Percentiles rank a stretch among this genome's conserved stretches.
These are phyloP conservation scores for Aspergillus carbonarius DNA, from an alignment of 2,329 filamentous ascomycete genomes.

Conservation along the genomic window DNA sequence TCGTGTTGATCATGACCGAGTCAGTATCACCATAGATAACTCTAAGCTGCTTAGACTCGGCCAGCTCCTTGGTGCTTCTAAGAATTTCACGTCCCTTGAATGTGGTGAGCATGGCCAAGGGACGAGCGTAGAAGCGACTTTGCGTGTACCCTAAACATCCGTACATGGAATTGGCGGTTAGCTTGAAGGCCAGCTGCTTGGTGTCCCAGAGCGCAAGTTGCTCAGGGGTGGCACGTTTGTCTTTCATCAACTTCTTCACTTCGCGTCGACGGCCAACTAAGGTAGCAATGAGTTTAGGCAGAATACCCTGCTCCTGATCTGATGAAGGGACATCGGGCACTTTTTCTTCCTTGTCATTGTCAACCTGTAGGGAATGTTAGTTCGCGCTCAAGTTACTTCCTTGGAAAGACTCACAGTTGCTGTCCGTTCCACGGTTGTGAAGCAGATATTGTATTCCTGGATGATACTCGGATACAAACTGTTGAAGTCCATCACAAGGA, in stretches of 20 bases:
- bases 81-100: slow-evolving; percentile 98
- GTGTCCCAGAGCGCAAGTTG: slow-evolving; percentile 95
- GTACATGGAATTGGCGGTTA: slow-evolving; percentile 99
- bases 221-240: slow-evolving; percentile 79
- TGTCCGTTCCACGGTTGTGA: slow-evolving; percentile 87
- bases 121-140: slow-evolving; percentile 94
- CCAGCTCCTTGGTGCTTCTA: slow-evolving; percentile 90
- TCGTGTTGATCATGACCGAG: slow-evolving; percentile 99
- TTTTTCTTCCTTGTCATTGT: slow-evolving; percentile 77
- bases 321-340: slow-evolving; percentile 79
- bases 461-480: slow-evolving; percentile 98
- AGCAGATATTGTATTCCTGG: slow-evolving; percentile 99
- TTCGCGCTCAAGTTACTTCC: background rate
- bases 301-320: slow-evolving; percentile 76
- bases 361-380: slow-evolving; percentile 26
- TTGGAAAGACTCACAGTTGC: slow-evolving; percentile 57
- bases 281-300: slow-evolving; percentile 87
- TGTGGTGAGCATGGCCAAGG: slow-evolving; percentile 91
- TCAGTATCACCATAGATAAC: slow-evolving; percentile 99
- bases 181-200: slow-evolving; percentile 92
- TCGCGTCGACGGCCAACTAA: slow-evolving; percentile 84
- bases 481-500: slow-evolving; percentile 99
- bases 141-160: slow-evolving; percentile 96
- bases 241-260: slow-evolving; percentile 97
- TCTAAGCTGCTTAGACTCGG: slow-evolving; percentile 83